Evolutionary conservation across 495 filamentous ascomycete species (phyloP).

Genomic region (Penicillium ucsense): DNA sequence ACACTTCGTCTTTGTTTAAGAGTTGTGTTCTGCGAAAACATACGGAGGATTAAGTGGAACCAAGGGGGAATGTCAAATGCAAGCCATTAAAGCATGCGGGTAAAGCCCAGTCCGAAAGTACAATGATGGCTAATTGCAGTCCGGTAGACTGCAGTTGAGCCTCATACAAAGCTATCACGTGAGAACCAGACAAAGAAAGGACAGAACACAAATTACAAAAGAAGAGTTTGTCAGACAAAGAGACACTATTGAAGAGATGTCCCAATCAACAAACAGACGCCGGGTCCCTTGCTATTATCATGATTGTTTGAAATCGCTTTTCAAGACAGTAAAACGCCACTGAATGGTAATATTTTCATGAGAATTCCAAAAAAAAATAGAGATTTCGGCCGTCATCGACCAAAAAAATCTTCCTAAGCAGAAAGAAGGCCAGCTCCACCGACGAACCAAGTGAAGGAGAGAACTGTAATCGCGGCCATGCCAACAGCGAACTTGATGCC

Average conservation of each 20-base stretch:
- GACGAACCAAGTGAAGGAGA: conserved; percentile 87
- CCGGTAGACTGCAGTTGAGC: not conserved
- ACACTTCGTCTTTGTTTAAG: too few relatives aligned
- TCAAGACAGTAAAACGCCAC: conserved; percentile 11
- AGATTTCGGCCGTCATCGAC: too few relatives aligned
- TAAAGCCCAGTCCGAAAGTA: conserved; percentile 3
- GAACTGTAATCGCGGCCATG: conserved; percentile 66
- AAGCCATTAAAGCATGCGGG: conserved; percentile 2
- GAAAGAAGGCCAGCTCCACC: conserved; percentile 53
- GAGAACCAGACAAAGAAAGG: conserved; percentile 1
- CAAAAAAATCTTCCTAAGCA: conserved; percentile 5
- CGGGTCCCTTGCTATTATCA: conserved; percentile 22
- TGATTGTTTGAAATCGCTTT: conserved; percentile 14
- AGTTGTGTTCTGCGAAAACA: too few relatives aligned
- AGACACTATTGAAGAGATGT: conserved; percentile 1
- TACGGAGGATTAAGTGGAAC: not conserved
- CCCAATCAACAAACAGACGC: conserved; percentile 14
- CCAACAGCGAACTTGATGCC: conserved; percentile 63
- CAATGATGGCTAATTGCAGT: not conserved
- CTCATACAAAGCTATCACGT: not conserved
- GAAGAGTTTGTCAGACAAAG: not conserved
- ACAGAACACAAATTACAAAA: not conserved
- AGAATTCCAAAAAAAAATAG: conserved; percentile 1
- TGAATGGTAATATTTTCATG: conserved; percentile 14
- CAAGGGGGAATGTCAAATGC: not conserved